phyloP scores from a whole-genome alignment of 805 yeast genomes.

The Hanseniaspora osmophila region DNA sequence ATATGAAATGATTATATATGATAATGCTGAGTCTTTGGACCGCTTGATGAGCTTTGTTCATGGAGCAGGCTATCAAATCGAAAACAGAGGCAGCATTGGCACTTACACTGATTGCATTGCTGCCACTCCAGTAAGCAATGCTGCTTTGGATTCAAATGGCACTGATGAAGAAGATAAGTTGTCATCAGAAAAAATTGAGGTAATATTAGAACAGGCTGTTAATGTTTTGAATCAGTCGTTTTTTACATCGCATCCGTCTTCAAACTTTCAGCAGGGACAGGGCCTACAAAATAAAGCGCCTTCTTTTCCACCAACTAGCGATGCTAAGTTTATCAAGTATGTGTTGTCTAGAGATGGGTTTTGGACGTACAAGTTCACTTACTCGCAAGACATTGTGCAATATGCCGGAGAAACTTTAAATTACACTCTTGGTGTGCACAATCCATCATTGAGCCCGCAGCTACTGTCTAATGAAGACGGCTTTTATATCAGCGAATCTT shows the following conservation, averaged over 20 bases:
- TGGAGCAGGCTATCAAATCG: background rate
- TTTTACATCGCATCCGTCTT: too few relatives aligned
- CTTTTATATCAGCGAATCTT: slow-evolving; percentile 19
- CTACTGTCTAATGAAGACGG: slow-evolving; percentile 21
- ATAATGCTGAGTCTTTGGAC: background rate
- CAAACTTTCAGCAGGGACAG: background rate
- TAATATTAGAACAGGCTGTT: background rate
- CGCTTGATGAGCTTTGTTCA: background rate
- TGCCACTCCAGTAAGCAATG: background rate
- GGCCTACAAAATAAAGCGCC: too few relatives aligned
- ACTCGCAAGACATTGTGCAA: background rate
- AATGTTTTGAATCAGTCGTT: too few relatives aligned
- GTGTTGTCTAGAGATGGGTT: background rate
- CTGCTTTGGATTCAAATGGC: background rate
- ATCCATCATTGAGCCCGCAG: background rate
- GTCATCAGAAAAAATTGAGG: background rate
- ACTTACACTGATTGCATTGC: background rate
- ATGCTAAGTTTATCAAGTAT: background rate
- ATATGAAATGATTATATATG: background rate
- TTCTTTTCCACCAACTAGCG: background rate
- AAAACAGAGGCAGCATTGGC: background rate
- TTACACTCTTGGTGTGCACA: background rate
- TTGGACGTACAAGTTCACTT: background rate
- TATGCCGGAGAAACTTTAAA: background rate
- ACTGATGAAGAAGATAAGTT: background rate